Evolutionary conservation across 2,329 filamentous ascomycete genomes (phyloP), one percentile per base, ranked within the genome.

Genomic region (Arthrobotrys sinensis): DNA sequence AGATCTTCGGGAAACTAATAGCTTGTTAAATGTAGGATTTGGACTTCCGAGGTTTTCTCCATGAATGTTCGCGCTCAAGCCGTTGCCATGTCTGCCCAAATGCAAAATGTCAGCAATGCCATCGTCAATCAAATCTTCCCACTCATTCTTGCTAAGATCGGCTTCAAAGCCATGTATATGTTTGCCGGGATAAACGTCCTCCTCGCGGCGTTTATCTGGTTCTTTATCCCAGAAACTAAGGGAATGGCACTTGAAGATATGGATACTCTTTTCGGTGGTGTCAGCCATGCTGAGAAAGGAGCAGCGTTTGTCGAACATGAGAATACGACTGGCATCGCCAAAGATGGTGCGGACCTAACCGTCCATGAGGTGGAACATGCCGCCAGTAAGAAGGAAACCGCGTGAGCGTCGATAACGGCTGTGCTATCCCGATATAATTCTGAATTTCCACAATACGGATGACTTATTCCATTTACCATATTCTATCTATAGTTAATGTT

Each of bases 41-140:
- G 89, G 88, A 92, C 90, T 0, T 87, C 89, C 1, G 90, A 92
- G 80, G 86, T 92, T 76, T 92, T 92, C 85, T 89, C 87, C 67
- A 90, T 91, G 88, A 92, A 92, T 83, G 88, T 92, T n/a, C 89
- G 90, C 73, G 89, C 90, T 4, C 90, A 92, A 83, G 90, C 90
- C 40, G 89, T 92, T 12, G 90, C 90, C 69, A 92, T 92, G 90
- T 89, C 87, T 46, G 86, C 85, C 46, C 86, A 79, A 73, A 86
- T 75, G 70, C 70, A 75, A 32, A 65, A 65, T 12, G 63, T 75
- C n/a, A 55, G 70, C 32, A 75, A 75, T 46, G 70, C 70, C n/a
- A 75, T 75, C 19, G 50, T 75, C 28, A 68, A 68, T 16, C 69
- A 73, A 12, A 66, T 73, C 19, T 73, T 73, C 40, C 69, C 69